phyloP scores from a whole-genome alignment of 192 early-diverging fungal genomes.

The Coemansia sp. region DNA sequence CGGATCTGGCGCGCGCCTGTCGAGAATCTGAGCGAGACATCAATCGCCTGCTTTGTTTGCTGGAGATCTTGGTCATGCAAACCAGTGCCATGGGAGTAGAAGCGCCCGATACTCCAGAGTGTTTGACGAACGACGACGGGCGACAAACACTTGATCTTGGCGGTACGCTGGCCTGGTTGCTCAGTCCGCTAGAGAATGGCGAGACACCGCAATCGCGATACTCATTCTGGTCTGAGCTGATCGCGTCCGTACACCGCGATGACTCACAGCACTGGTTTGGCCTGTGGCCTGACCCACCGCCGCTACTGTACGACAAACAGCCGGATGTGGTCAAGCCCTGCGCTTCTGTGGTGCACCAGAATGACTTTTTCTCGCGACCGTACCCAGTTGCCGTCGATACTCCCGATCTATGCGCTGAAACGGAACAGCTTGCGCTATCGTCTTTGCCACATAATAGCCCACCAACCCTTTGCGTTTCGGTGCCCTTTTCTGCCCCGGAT shows the following conservation, averaged over 20 bases:
- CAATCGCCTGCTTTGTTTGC: constrained; percentile 32
- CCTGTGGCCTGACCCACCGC: constrained; percentile 37
- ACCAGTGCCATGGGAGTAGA: background rate
- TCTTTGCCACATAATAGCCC: background rate
- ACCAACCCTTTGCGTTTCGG: background rate
- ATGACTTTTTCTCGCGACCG: constrained; percentile 7
- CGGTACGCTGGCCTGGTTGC: constrained; percentile 37
- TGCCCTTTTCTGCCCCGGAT: background rate
- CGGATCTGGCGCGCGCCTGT: constrained; percentile 20
- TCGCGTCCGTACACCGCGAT: constrained; percentile 20
- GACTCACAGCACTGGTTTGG: constrained; percentile 7
- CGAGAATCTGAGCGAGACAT: constrained; percentile 22
- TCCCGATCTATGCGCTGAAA: background rate
- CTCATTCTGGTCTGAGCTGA: constrained; percentile 28
- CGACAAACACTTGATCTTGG: constrained; percentile 18
- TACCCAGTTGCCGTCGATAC: background rate
- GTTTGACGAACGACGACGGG: background rate
- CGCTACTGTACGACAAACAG: background rate
- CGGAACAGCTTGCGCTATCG: background rate
- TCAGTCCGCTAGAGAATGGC: constrained; percentile 7
- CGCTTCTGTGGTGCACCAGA: background rate
- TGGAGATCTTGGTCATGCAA: constrained; percentile 24
- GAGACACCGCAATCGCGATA: constrained; percentile 40
- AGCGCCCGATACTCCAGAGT: background rate
- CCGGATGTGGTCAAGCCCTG: background rate